These are phyloP conservation scores for Boletus eberwhitei DNA, from an alignment of 768 basidiomycete genomes.

Conservation along the genomic window DNA sequence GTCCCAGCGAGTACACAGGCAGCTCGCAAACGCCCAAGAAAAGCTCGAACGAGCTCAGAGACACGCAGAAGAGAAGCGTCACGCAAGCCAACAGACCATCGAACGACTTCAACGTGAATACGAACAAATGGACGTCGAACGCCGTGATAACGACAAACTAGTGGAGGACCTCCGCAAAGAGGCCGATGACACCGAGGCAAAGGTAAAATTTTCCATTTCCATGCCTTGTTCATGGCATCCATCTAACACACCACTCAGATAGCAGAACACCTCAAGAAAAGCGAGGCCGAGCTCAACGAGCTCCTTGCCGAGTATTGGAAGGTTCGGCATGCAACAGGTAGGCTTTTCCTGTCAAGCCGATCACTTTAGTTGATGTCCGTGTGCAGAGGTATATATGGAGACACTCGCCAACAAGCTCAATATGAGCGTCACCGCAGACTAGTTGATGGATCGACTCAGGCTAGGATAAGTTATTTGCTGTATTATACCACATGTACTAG, in stretches of 20 bases:
- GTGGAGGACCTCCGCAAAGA: constrained; percentile 73
- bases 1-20: constrained; percentile 71
- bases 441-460: background rate
- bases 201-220: constrained; percentile 39
- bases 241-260: constrained; percentile 47
- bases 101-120: constrained; percentile 76
- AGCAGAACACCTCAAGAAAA: constrained; percentile 68
- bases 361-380: constrained; percentile 2
- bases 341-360: background rate
- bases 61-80: constrained; percentile 77
- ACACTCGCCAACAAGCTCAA: constrained; percentile 79
- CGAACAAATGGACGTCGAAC: constrained; percentile 70
- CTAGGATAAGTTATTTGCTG: constrained; percentile 15
- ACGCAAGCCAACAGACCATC: constrained; percentile 68
- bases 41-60: constrained; percentile 77
- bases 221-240: background rate
- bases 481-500: constrained; percentile 18
- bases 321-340: constrained; percentile 74
- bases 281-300: constrained; percentile 76
- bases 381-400: constrained; percentile 80
- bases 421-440: constrained; percentile 41
- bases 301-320: constrained; percentile 83
- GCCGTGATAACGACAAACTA: constrained; percentile 74
- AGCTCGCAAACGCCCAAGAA: constrained; percentile 76
- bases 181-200: constrained; percentile 62